These are phyloP conservation scores for Parathielavia hyrcaniae DNA, from an alignment of 495 filamentous ascomycete genomes.

Conservation along the genomic window DNA sequence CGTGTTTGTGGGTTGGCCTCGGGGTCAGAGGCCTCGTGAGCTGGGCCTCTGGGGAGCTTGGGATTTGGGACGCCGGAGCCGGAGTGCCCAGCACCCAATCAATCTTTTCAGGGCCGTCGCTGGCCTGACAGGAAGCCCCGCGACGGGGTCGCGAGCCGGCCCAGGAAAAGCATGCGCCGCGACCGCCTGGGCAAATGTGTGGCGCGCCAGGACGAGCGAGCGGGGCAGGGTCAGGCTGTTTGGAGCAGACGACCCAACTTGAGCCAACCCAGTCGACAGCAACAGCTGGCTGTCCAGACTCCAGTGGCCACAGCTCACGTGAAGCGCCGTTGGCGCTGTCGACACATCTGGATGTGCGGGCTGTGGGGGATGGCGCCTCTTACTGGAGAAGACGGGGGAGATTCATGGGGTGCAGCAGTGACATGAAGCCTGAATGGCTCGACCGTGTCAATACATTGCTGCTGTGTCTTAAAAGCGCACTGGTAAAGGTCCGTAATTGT, in stretches of 20 bases:
- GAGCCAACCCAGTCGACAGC: too few relatives aligned
- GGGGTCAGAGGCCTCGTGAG: background rate
- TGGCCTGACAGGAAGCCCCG: conserved; percentile 12
- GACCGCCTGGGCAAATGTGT: background rate
- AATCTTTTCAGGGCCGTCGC: background rate
- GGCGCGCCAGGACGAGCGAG: background rate
- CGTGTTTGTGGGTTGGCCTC: conserved; percentile 13
- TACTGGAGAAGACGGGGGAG: background rate
- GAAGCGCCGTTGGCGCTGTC: background rate
- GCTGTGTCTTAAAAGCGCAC: background rate
- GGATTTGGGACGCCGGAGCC: conserved; percentile 16
- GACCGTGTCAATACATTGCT: background rate
- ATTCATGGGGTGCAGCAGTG: background rate
- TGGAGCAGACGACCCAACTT: too few relatives aligned
- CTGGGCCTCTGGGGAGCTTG: background rate
- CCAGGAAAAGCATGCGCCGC: background rate
- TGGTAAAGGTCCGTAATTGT: too few relatives aligned
- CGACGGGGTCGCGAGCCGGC: background rate
- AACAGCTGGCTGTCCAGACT: background rate
- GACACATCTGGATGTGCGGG: background rate
- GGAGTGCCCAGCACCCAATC: conserved; percentile 18
- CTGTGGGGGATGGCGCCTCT: background rate
- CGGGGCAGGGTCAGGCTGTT: background rate
- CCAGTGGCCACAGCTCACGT: background rate
- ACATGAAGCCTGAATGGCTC: background rate